These are phyloP conservation scores for Pseudopithomyces maydicus DNA, from an alignment of 2,329 filamentous ascomycete genomes.

Conservation along the genomic window DNA sequence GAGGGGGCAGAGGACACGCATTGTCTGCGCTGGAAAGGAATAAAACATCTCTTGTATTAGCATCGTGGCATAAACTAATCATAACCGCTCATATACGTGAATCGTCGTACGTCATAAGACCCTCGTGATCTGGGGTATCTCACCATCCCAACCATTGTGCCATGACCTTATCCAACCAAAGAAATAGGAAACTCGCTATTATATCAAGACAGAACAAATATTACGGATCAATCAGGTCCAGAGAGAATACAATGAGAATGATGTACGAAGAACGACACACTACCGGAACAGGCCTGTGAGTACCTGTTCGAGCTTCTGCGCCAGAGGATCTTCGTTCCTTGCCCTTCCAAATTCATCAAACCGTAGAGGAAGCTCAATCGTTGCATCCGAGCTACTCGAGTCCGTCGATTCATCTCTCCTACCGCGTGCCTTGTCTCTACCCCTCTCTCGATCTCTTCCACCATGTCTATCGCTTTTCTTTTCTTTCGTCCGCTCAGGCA, in stretches of 20 bases:
- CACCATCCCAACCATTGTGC: background rate
- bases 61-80: background rate
- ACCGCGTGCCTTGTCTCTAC: slow-evolving; percentile 33
- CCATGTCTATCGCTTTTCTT: slow-evolving; percentile 8
- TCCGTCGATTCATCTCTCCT: slow-evolving; percentile 28
- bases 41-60: background rate
- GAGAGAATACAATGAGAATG: background rate
- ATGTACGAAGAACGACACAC: background rate
- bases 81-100: background rate
- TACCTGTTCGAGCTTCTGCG: slow-evolving; percentile 41
- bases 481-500: slow-evolving; percentile 14
- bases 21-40: too few species aligned
- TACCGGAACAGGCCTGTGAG: slow-evolving; percentile 36
- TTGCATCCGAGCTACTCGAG: slow-evolving; percentile 36
- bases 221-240: background rate
- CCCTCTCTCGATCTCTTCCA: slow-evolving; percentile 19
- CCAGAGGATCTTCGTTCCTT: slow-evolving; percentile 39
- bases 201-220: background rate
- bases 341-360: slow-evolving; percentile 41
- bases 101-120: background rate
- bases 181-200: background rate
- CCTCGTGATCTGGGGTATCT: background rate
- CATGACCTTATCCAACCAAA: background rate
- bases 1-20: too few species aligned
- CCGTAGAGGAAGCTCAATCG: slow-evolving; percentile 43